phyloP scores from a whole-genome alignment of 148 eudicot species.

The Cornus suecica region DNA sequence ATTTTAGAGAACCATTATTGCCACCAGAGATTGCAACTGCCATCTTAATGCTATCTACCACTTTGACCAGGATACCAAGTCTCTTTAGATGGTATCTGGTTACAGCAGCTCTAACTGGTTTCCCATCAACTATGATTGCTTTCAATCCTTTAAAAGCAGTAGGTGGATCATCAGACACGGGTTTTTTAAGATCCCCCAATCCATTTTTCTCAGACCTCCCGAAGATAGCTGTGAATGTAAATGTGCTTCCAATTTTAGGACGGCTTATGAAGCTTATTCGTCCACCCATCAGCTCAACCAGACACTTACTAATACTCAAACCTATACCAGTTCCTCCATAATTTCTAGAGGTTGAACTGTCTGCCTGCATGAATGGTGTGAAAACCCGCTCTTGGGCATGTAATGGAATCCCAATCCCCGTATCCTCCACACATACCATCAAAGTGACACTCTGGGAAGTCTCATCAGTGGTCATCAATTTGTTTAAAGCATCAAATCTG shows the following conservation, averaged over 20 bases:
- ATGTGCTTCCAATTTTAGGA: constrained; percentile 60
- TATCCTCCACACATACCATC: constrained; percentile 60
- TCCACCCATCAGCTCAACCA: constrained; percentile 76
- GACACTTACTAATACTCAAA: constrained; percentile 66
- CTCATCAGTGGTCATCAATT: constrained; percentile 17
- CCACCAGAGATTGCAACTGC: constrained; percentile 34
- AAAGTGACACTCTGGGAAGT: constrained; percentile 35
- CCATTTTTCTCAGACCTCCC: constrained; percentile 31
- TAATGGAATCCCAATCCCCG: constrained; percentile 67
- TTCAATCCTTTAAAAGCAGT: constrained; percentile 46
- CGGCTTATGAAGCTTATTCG: constrained; percentile 54
- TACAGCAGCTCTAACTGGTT: constrained; percentile 56
- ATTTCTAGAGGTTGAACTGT: constrained; percentile 68
- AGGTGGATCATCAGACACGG: constrained; percentile 35
- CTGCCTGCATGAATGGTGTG: constrained; percentile 74
- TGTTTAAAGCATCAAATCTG: constrained; percentile 12
- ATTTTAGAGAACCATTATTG: constrained; percentile 24
- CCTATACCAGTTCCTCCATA: constrained; percentile 81
- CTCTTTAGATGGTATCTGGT: constrained; percentile 63
- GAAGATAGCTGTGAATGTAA: constrained; percentile 50
- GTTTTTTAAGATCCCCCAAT: constrained; percentile 25
- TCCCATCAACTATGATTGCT: constrained; percentile 51
- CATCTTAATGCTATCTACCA: constrained; percentile 32
- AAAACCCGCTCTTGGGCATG: constrained; percentile 60
- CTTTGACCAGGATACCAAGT: constrained; percentile 51